Conservation (phyloP, 345 rosid species). For the Durio zibethinus region DNA sequence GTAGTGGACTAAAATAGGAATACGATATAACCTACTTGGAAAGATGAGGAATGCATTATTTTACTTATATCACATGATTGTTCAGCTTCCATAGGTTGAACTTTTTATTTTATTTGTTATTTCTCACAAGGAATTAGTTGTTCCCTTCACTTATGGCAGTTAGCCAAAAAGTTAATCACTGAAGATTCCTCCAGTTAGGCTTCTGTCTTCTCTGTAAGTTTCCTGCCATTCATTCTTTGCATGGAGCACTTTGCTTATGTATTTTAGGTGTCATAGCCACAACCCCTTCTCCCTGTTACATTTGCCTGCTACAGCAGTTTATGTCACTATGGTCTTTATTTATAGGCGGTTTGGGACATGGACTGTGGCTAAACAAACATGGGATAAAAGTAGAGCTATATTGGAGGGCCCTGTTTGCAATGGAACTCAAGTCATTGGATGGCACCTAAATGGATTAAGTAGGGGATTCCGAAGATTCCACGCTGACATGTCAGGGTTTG, state of each 20-base stretch:
- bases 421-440: constrained; percentile 55
- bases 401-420: constrained; percentile 60
- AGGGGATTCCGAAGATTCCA: constrained; percentile 50
- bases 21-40: neutral
- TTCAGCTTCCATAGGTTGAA: neutral
- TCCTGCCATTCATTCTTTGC: neutral
- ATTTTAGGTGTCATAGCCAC: constrained; percentile 12
- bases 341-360: constrained; percentile 59
- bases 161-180: neutral
- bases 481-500: constrained; percentile 55
- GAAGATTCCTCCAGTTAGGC: neutral
- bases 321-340: neutral
- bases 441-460: constrained; percentile 40
- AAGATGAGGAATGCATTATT: neutral
- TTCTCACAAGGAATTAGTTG: neutral
- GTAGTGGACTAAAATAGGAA: neutral
- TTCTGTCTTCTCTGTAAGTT: neutral
- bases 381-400: constrained; percentile 23
- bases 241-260: constrained; percentile 1
- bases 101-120: neutral
- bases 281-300: neutral
- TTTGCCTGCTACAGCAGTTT: neutral
- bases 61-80: neutral
- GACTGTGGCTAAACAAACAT: constrained; percentile 48
- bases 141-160: neutral